Evolutionary conservation across 2,329 filamentous ascomycete genomes (phyloP).

Genomic region (Sarocladium brachiariae): DNA sequence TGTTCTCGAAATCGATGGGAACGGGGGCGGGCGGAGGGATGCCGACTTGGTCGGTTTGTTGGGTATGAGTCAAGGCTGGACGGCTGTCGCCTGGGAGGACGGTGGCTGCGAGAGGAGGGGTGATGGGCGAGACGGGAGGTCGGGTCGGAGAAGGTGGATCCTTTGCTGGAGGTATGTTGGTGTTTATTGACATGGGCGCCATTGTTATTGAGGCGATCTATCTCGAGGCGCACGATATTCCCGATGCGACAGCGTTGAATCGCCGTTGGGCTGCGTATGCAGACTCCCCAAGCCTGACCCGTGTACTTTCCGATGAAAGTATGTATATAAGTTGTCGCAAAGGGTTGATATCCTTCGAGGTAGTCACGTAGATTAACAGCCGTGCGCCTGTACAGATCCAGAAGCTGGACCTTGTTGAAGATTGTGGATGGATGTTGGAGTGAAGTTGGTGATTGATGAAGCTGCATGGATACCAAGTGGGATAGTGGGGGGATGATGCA

Average conservation of each 20-base stretch:
- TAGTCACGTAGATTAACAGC: too few species aligned
- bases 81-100: slow-evolving; percentile 2
- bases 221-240: too few species aligned
- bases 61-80: slow-evolving; percentile 32
- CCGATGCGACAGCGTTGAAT: too few species aligned
- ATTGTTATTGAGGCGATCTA: too few species aligned
- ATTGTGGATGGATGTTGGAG: background rate
- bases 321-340: too few species aligned
- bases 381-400: too few species aligned
- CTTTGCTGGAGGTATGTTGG: slow-evolving; percentile 2
- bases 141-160: slow-evolving; percentile 3
- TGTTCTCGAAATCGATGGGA: slow-evolving; percentile 54
- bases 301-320: too few species aligned
- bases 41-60: slow-evolving; percentile 33
- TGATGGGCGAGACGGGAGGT: slow-evolving; percentile 11
- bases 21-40: slow-evolving; percentile 41
- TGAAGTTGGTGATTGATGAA: background rate
- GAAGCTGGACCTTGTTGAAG: too few species aligned
- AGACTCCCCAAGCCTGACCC: too few species aligned
- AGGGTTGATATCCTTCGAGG: too few species aligned
- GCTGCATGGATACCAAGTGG: background rate
- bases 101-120: slow-evolving; percentile 3
- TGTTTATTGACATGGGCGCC: slow-evolving; percentile 11
- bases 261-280: too few species aligned
- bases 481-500: slow-evolving; percentile 1